These are phyloP conservation scores for Neonectria punicea DNA, from an alignment of 2,329 filamentous ascomycete genomes.

Conservation along the genomic window DNA sequence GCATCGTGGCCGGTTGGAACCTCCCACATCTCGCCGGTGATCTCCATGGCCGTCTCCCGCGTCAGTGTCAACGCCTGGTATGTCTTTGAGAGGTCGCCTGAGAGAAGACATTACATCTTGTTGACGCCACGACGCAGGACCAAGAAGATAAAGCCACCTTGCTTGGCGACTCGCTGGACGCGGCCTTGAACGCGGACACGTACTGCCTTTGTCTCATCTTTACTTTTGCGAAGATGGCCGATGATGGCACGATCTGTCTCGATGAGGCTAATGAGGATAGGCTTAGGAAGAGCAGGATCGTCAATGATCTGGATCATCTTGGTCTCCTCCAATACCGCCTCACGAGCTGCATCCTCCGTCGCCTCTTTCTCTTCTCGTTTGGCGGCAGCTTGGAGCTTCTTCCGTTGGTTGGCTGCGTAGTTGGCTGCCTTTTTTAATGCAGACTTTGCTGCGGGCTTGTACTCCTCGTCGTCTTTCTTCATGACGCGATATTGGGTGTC, in stretches of 20 bases:
- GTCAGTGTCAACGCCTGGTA: neutral
- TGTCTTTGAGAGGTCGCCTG: neutral
- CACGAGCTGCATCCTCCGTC: no score
- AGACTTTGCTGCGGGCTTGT: neutral
- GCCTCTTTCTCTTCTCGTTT: neutral
- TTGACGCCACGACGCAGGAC: neutral
- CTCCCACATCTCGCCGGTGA: slow-evolving; percentile 77
- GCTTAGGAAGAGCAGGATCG: no score
- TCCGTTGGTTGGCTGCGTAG: neutral
- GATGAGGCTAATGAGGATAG: no score
- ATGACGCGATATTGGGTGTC: neutral
- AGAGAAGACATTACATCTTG: neutral
- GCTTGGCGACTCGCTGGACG: no score
- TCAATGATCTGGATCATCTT: no score
- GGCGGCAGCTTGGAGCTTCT: neutral
- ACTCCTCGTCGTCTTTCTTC: neutral
- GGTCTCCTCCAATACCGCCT: no score
- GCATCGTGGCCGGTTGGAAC: slow-evolving; percentile 81
- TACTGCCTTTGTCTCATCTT: neutral
- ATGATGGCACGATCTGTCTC: no score
- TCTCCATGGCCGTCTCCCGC: neutral
- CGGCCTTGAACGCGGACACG: no score
- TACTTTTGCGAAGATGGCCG: no score
- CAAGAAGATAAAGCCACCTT: no score
- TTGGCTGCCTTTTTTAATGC: neutral